A percentile compares a stretch with the other conserved stretches of the same genome.
phyloP scores from a whole-genome alignment of 2,329 filamentous ascomycete species.

The Cercospora canescens region DNA sequence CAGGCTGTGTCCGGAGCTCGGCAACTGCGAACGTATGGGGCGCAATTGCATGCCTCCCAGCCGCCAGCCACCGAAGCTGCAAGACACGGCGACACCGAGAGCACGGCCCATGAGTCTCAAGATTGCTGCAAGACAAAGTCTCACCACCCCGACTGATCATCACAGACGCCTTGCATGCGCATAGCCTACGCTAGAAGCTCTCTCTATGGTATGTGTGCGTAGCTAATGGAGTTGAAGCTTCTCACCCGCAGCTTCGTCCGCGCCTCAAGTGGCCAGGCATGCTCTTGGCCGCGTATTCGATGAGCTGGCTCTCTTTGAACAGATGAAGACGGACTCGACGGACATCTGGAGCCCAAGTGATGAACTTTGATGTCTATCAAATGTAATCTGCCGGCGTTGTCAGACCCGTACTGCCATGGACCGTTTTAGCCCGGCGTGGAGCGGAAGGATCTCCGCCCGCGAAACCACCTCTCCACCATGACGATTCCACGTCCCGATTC shows the following conservation, averaged over 20 bases:
- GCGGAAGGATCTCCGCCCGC: background rate
- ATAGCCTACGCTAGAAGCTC: background rate
- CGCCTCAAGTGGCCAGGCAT: background rate
- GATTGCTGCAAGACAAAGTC: background rate
- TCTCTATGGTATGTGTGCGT: background rate
- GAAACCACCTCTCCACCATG: background rate
- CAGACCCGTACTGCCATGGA: background rate
- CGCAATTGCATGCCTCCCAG: background rate
- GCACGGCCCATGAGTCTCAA: background rate
- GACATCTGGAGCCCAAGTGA: background rate
- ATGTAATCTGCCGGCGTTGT: background rate
- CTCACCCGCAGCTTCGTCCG: background rate
- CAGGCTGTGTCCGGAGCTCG: background rate
- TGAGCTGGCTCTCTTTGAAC: background rate
- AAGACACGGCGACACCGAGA: background rate
- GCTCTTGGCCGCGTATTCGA: background rate
- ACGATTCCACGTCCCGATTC: background rate
- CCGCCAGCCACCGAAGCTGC: background rate
- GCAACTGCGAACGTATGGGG: background rate
- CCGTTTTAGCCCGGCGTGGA: background rate
- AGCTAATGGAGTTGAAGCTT: slow-evolving; percentile 1
- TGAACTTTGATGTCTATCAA: background rate
- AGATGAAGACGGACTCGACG: background rate
- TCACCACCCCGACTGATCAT: background rate
- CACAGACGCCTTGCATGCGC: background rate